Evolutionary conservation across 768 basidiomycete genomes (phyloP).

Genomic region (Rhodotorula paludigena): DNA sequence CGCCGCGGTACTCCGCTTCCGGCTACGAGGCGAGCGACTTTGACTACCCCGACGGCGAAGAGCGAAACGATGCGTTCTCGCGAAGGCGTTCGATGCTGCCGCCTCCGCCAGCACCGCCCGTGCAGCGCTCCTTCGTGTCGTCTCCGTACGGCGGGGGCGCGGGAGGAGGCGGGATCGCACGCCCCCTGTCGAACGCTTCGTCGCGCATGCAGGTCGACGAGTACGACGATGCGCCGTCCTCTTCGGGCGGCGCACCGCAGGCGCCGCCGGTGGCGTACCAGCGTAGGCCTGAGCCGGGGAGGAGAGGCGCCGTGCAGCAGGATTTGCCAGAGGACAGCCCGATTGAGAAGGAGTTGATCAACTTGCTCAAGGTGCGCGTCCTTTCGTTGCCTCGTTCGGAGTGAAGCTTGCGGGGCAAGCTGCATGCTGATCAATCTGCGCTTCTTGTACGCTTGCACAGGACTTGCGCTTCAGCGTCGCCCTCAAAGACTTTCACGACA

Average conservation of each 20-base stretch:
- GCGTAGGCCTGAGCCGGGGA: not conserved
- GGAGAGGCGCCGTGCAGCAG: too few species aligned
- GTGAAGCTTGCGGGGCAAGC: too few species aligned
- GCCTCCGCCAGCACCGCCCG: not conserved
- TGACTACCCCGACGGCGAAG: not conserved
- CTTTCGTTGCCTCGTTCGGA: not conserved
- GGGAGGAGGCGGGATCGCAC: not conserved
- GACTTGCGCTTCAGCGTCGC: slow-evolving; percentile 25
- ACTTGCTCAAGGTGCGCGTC: slow-evolving; percentile 21
- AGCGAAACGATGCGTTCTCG: not conserved
- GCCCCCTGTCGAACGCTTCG: slow-evolving; percentile 2
- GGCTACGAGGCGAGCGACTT: slow-evolving; percentile 19
- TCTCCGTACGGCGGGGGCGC: too few species aligned
- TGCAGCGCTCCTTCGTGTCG: not conserved
- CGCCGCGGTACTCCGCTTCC: not conserved
- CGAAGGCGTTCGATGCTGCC: not conserved
- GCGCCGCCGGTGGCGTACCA: not conserved
- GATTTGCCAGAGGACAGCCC: slow-evolving; percentile 5
- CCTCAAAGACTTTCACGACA: slow-evolving; percentile 35
- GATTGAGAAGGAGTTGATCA: slow-evolving; percentile 30
- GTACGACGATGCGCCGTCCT: not conserved
- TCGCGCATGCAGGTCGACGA: slow-evolving; percentile 18
- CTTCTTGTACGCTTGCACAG: not conserved
- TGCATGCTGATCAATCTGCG: not conserved
- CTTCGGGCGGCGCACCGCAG: not conserved